These are phyloP conservation scores for Gossypium schwendimanii DNA, from an alignment of 441 rosid species.

Conservation along the genomic window DNA sequence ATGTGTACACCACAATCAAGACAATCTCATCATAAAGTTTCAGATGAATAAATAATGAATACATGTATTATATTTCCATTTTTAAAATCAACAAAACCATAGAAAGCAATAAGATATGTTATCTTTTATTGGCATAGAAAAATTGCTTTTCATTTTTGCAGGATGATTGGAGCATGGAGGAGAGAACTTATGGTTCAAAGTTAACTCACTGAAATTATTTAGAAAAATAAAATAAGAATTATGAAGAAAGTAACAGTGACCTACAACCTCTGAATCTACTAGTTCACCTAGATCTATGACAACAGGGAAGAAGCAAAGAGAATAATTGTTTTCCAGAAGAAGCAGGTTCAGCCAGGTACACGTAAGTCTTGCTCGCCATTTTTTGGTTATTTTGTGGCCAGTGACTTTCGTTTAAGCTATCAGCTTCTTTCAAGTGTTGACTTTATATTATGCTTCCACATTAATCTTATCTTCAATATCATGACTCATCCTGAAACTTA, in stretches of 20 bases:
- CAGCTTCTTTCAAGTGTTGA: background rate
- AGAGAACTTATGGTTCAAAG: background rate
- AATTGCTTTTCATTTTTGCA: background rate
- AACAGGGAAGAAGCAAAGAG: background rate
- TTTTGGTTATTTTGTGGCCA: background rate
- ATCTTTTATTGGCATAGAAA: background rate
- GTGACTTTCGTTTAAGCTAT: background rate
- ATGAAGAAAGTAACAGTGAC: background rate
- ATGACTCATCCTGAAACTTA: background rate
- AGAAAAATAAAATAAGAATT: background rate
- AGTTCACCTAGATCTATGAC: background rate
- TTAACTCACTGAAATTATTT: background rate
- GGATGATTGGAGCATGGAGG: background rate
- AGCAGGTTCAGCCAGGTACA: slow-evolving; percentile 1
- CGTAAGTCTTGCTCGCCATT: background rate
- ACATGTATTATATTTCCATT: background rate
- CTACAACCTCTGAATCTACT: background rate
- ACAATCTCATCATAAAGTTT: background rate
- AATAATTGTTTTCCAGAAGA: background rate
- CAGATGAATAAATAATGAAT: background rate
- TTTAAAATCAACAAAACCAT: background rate
- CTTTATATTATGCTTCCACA: background rate
- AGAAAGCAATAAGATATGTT: background rate
- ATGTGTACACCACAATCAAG: background rate
- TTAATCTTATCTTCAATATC: background rate